phyloP scores from a whole-genome alignment of 2,329 filamentous ascomycete species.

The Fusarium phyllophilum region DNA sequence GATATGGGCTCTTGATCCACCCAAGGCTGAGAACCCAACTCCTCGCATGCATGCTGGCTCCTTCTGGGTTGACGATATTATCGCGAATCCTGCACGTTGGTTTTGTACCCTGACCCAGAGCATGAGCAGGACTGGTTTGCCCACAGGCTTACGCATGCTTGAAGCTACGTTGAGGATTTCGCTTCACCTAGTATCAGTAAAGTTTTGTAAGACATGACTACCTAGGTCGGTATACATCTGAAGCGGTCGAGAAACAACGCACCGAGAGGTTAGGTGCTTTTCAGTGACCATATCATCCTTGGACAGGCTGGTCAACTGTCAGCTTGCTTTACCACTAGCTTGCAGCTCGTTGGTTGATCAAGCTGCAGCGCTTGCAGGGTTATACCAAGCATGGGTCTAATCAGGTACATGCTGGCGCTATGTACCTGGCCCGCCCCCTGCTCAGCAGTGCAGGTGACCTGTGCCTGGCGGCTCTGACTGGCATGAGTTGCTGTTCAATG shows the following conservation, averaged over 20 bases:
- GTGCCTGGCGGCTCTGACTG: slow-evolving; percentile 50
- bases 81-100: slow-evolving; percentile 34
- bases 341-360: slow-evolving; percentile 28
- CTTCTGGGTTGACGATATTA: slow-evolving; percentile 35
- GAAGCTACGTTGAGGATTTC: neutral
- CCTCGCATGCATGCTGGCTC: slow-evolving; percentile 42
- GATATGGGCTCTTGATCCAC: slow-evolving; percentile 34
- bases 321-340: slow-evolving; percentile 27
- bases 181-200: neutral
- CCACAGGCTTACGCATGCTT: neutral
- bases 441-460: slow-evolving; percentile 51
- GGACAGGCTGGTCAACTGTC: slow-evolving; percentile 18
- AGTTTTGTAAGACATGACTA: neutral
- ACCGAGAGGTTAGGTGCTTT: neutral
- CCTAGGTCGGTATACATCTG: neutral
- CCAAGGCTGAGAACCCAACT: slow-evolving; percentile 35
- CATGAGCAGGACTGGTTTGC: slow-evolving; percentile 10
- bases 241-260: neutral
- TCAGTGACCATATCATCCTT: slow-evolving; percentile 2
- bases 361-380: slow-evolving; percentile 40
- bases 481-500: slow-evolving; percentile 25
- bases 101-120: slow-evolving; percentile 23
- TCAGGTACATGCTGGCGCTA: slow-evolving; percentile 45
- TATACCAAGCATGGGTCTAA: slow-evolving; percentile 39
- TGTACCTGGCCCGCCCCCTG: slow-evolving; percentile 49